Conservation (phyloP, 2,329 filamentous ascomycete species). For the Berkeleyomyces rouxiae region DNA sequence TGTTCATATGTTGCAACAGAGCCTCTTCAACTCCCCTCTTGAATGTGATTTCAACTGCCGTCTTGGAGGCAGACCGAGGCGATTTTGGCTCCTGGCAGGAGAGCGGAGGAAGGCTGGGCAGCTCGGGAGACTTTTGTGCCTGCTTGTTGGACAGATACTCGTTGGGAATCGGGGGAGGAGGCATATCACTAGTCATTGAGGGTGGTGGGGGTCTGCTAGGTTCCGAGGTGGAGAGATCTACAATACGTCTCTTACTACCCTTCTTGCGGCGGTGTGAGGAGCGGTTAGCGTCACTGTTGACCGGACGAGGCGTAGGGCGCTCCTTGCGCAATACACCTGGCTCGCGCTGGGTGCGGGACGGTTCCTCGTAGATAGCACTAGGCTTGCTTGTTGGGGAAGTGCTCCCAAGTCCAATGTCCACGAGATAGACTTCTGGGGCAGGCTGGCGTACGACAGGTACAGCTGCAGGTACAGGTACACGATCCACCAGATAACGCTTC, state of each 20-base stretch:
- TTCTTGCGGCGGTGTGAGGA: conserved; percentile 40
- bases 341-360: not conserved
- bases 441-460: conserved; percentile 63
- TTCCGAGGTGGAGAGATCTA: conserved; percentile 44
- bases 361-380: conserved; percentile 30
- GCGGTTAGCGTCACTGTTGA: conserved; percentile 41
- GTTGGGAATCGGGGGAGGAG: conserved; percentile 8
- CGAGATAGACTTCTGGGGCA: conserved; percentile 42
- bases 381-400: conserved; percentile 37
- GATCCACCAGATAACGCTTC: conserved; percentile 67
- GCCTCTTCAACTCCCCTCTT: not conserved
- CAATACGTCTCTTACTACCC: conserved; percentile 40
- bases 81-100: not conserved
- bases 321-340: conserved; percentile 38
- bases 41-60: not conserved
- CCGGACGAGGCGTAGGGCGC: conserved; percentile 32
- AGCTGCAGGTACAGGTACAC: conserved; percentile 56
- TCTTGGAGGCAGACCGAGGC: not conserved
- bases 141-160: not conserved
- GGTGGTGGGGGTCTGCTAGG: conserved; percentile 9
- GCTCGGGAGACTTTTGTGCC: not conserved
- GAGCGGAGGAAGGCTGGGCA: not conserved
- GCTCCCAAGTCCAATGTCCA: conserved; percentile 31
- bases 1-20: not conserved
- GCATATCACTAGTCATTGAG: conserved; percentile 9